Evolutionary conservation across 257 asterid genomes (phyloP).

Genomic region (Gentiana straminea): DNA sequence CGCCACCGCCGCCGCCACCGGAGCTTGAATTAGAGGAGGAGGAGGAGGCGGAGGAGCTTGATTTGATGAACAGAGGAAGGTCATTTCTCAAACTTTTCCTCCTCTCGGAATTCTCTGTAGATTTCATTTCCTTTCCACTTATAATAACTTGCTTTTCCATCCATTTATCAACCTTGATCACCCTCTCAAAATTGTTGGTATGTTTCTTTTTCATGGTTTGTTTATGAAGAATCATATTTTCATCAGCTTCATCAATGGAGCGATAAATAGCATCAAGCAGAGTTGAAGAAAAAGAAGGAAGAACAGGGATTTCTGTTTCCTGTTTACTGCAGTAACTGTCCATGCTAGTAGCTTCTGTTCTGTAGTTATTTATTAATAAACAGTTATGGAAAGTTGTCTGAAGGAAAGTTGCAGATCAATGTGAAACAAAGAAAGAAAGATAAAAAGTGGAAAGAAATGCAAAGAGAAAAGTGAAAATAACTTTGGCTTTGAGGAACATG

Average conservation of each 20-base stretch:
- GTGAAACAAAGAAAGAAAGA: not conserved
- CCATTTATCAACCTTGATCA: conserved; percentile 80
- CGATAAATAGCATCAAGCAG: conserved; percentile 73
- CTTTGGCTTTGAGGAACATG: conserved; percentile 9
- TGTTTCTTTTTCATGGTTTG: conserved; percentile 36
- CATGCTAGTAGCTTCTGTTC: conserved; percentile 15
- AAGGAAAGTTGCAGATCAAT: not conserved
- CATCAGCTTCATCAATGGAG: conserved; percentile 52
- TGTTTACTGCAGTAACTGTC: conserved; percentile 21
- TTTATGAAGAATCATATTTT: conserved; percentile 17
- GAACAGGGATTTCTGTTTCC: conserved; percentile 9
- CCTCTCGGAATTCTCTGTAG: conserved; percentile 34
- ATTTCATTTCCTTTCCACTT: conserved; percentile 39
- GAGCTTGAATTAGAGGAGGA: conserved; percentile 22
- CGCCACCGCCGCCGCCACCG: conserved; percentile 13
- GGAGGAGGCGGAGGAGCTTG: conserved; percentile 67
- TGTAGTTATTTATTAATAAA: no score
- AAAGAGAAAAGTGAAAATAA: not conserved
- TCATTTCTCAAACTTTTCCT: conserved; percentile 20
- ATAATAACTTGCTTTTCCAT: conserved; percentile 48
- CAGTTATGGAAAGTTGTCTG: not conserved
- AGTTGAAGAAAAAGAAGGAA: conserved; percentile 69
- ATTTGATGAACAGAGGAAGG: conserved; percentile 18
- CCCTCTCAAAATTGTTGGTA: conserved; percentile 49
- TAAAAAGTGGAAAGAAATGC: not conserved